A percentile compares a stretch with the other conserved stretches of the same genome.
Conservation (phyloP, 1,284 basidiomycete species). For the Lignosus rhinocerotis region DNA sequence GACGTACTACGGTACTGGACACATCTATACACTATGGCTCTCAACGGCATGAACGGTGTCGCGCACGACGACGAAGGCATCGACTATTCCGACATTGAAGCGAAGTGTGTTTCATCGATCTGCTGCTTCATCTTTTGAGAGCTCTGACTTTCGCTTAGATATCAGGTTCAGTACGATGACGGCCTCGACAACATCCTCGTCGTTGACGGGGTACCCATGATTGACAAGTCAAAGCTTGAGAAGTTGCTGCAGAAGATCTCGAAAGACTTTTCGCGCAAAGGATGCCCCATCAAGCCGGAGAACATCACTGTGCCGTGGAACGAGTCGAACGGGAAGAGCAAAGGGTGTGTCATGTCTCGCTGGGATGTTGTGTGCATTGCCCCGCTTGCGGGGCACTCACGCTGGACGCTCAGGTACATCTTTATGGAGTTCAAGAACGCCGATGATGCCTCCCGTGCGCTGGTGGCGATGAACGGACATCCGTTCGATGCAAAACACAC, state of each 20-base stretch:
- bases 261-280: constrained; percentile 82
- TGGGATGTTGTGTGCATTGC: neutral
- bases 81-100: constrained; percentile 94
- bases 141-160: constrained; percentile 49
- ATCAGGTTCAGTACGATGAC: constrained; percentile 77
- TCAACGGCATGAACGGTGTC: constrained; percentile 33
- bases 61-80: constrained; percentile 64
- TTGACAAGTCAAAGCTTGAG: constrained; percentile 81
- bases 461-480: constrained; percentile 81
- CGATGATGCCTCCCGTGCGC: constrained; percentile 82
- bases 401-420: constrained; percentile 61
- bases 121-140: neutral
- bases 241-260: constrained; percentile 78
- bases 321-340: constrained; percentile 75
- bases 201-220: constrained; percentile 84
- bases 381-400: too few relatives aligned
- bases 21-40: constrained; percentile 25
- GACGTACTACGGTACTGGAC: constrained; percentile 7
- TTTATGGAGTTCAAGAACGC: constrained; percentile 87
- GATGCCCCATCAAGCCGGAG: constrained; percentile 74
- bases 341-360: constrained; percentile 63
- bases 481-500: constrained; percentile 93
- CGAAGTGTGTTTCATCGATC: constrained; percentile 60
- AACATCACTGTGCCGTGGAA: constrained; percentile 87
- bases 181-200: constrained; percentile 87